These are phyloP conservation scores for Clarireedia paspali DNA, from an alignment of 2,329 filamentous ascomycete genomes.

Conservation along the genomic window DNA sequence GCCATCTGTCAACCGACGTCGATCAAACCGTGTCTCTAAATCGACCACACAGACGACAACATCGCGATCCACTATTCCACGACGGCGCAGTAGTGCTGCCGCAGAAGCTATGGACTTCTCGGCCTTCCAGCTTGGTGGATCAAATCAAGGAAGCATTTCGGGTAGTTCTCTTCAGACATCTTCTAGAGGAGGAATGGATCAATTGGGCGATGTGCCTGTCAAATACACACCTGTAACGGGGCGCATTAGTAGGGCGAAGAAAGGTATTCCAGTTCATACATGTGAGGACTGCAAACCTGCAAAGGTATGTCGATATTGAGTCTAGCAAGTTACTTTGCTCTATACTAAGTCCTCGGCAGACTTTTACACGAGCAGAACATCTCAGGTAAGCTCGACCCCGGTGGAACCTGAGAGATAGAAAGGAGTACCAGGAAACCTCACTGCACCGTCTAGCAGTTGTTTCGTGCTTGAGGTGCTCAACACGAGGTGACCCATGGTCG, in stretches of 20 bases:
- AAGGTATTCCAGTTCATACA: conserved; percentile 30
- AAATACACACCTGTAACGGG: conserved; percentile 31
- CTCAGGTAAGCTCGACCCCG: conserved; percentile 38
- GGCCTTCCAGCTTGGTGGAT: conserved; percentile 17
- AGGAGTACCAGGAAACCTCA: neutral
- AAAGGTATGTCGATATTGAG: conserved; percentile 19
- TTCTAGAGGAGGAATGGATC: conserved; percentile 19
- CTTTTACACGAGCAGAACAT: conserved; percentile 56
- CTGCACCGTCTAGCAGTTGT: no score
- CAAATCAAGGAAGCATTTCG: conserved; percentile 18
- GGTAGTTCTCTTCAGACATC: conserved; percentile 21
- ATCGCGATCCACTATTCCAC: conserved; percentile 14
- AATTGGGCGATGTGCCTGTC: conserved; percentile 23
- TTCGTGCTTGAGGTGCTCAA: no score
- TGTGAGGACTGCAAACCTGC: conserved; percentile 27
- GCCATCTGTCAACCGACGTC: conserved; percentile 20
- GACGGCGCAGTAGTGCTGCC: conserved; percentile 21
- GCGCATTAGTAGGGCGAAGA: conserved; percentile 30
- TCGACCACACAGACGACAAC: conserved; percentile 11
- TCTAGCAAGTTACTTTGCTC: neutral
- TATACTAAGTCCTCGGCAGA: conserved; percentile 34
- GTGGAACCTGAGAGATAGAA: neutral
- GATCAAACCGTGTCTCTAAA: conserved; percentile 24
- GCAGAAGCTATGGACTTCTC: conserved; percentile 24
- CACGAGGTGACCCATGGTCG: no score